Conservation (phyloP, 345 rosid species). For the Crucihimalaya himalaica region DNA sequence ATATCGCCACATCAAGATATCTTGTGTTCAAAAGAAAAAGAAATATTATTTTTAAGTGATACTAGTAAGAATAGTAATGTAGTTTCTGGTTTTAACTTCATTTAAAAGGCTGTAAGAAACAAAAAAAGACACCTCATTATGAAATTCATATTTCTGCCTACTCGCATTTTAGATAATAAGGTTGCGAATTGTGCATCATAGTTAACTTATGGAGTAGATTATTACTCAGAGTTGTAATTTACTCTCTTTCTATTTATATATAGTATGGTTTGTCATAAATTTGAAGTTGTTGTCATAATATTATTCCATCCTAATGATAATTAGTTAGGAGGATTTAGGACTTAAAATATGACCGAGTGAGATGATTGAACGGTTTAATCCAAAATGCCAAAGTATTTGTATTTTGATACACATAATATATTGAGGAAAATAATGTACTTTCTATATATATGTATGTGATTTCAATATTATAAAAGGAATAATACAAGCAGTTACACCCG, state of each 20-base stretch:
- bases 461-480: conserved; percentile 9
- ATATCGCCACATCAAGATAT: conserved; percentile 22
- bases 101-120: too few relatives aligned
- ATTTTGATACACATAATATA: neutral
- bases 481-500: conserved; percentile 27
- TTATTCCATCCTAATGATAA: too few relatives aligned
- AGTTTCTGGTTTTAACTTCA: too few relatives aligned
- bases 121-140: too few relatives aligned
- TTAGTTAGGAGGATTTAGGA: neutral
- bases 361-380: neutral
- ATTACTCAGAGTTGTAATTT: too few relatives aligned
- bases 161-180: neutral
- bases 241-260: too few relatives aligned
- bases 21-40: neutral
- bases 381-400: conserved; percentile 6
- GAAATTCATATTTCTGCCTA: neutral
- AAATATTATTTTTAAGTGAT: neutral
- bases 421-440: neutral
- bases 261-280: too few relatives aligned
- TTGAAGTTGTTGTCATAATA: too few relatives aligned
- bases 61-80: neutral
- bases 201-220: too few relatives aligned
- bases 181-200: too few relatives aligned
- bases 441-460: neutral
- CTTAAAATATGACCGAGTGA: neutral